phyloP scores from a whole-genome alignment of 2,329 filamentous ascomycete genomes.

The Colletotrichum destructivum region DNA sequence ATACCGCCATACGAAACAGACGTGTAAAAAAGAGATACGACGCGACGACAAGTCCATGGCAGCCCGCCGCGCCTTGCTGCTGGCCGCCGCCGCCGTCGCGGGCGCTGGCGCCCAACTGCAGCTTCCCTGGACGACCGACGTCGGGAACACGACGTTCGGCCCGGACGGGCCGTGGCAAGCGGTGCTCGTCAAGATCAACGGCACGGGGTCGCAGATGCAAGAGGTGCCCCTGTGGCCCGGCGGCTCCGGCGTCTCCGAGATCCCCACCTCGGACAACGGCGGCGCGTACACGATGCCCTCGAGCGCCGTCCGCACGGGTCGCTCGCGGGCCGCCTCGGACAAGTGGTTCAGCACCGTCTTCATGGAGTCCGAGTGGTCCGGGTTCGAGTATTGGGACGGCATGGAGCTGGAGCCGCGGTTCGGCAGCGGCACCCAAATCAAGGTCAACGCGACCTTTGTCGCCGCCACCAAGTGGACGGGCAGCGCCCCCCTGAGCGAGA shows the following conservation, averaged over 20 bases:
- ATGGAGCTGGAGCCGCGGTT: background rate
- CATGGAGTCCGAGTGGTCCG: background rate
- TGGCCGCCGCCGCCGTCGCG: background rate
- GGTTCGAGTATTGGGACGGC: constrained; percentile 11
- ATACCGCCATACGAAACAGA: background rate
- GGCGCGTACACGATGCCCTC: background rate
- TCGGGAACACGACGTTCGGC: background rate
- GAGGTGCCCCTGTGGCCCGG: constrained; percentile 15
- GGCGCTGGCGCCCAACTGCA: background rate
- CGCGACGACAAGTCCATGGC: background rate
- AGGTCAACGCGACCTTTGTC: constrained; percentile 16
- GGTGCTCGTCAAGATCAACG: background rate
- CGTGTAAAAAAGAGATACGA: background rate
- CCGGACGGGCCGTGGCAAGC: constrained; percentile 35
- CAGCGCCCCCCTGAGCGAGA: background rate
- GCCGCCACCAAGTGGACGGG: constrained; percentile 10
- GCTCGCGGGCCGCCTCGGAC: background rate
- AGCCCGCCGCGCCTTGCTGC: background rate
- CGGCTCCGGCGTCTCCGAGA: constrained; percentile 5
- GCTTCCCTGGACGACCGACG: constrained; percentile 4
- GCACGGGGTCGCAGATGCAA: background rate
- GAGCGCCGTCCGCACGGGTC: background rate
- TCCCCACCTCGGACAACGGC: background rate
- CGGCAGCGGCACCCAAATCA: background rate
- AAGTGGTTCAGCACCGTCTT: constrained; percentile 11